Base-by-base conservation (phyloP, 768 basidiomycete species). In the Dioszegia crocea region DNA sequence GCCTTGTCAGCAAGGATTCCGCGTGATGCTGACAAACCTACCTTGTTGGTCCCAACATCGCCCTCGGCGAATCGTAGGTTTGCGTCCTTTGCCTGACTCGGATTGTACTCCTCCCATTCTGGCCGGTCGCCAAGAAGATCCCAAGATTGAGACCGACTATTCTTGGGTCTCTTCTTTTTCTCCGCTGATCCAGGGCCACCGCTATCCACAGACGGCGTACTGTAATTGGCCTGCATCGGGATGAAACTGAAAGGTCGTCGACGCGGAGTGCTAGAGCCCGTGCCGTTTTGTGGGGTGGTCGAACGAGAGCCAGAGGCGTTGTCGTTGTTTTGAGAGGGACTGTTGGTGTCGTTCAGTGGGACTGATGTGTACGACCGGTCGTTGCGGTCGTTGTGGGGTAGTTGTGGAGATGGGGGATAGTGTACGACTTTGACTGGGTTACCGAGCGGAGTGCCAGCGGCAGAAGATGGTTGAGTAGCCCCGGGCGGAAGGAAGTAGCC, bases 91-190 rank as follows among this genome's bases (percentile, higher is more conserved):
- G 71, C 68, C 40, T 71, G 59, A 47, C 68, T 68, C 0, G 71
- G 62, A 56, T 77, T 77, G 48, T 70, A 77, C 24, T 73, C 72
- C 59, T 77, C 76, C 76, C 76, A 77, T 59, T 77, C 76, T 30
- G 66, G 61, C 49, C 61, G 61, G 4, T 70, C 72, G n/a, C 65
- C 67, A 24, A 72, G 31, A 36, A 70, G 29, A 61, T 74, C 72
- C 72, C 72, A 74, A 52, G 61, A 64, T 11, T 62, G 56, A 10
- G 31, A 44, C 44, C 68, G 53, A 2, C 27, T 27, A 14, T 31
- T 33, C 46, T 65, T 68, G 12, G 68, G 68, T 43, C 71, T 33
- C 21, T 66, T 63, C 52, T 61, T 61, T 21, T 46, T 54, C 41
- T 60, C 64, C 44, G 41, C 49, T 21, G 40, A 52, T 23, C 41